Evolutionary conservation across 192 early-diverging fungal genomes (phyloP).

Genomic region (Linnemannia zychae): DNA sequence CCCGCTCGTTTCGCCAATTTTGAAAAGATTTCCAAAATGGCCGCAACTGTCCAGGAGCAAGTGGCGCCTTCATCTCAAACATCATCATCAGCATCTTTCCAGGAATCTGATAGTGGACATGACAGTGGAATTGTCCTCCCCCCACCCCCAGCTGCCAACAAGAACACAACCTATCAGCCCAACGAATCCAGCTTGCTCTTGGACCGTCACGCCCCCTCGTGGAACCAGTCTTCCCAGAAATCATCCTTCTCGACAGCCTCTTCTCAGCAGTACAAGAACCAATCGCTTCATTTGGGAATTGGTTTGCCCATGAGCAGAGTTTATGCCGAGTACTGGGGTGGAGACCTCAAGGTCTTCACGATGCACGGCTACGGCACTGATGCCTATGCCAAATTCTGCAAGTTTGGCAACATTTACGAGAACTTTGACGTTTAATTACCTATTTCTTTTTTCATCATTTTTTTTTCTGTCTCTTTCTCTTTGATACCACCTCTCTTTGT

Average conservation of each 20-base stretch:
- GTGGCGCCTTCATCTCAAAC: constrained; percentile 17
- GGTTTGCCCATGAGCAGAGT: constrained; percentile 92
- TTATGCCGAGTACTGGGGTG: constrained; percentile 98
- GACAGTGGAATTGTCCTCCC: neutral
- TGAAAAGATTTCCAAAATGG: constrained; percentile 81
- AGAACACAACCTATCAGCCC: constrained; percentile 8
- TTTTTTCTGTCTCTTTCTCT: neutral
- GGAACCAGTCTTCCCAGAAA: neutral
- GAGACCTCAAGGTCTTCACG: constrained; percentile 80
- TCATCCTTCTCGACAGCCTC: constrained; percentile 29
- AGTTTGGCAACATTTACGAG: constrained; percentile 78
- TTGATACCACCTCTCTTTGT: neutral
- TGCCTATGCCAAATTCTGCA: constrained; percentile 85
- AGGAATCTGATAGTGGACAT: neutral
- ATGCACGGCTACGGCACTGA: constrained; percentile 95
- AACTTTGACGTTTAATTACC: constrained; percentile 54
- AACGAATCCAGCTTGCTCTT: constrained; percentile 14
- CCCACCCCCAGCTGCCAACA: constrained; percentile 18
- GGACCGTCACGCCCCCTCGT: constrained; percentile 33
- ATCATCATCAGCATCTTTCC: neutral
- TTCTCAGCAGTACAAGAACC: constrained; percentile 16
- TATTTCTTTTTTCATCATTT: neutral
- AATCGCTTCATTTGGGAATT: constrained; percentile 79
- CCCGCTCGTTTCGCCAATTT: constrained; percentile 75
- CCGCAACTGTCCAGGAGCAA: constrained; percentile 80